phyloP scores from a whole-genome alignment of 2,329 filamentous ascomycete genomes.

The Stachybotrys chartarum region DNA sequence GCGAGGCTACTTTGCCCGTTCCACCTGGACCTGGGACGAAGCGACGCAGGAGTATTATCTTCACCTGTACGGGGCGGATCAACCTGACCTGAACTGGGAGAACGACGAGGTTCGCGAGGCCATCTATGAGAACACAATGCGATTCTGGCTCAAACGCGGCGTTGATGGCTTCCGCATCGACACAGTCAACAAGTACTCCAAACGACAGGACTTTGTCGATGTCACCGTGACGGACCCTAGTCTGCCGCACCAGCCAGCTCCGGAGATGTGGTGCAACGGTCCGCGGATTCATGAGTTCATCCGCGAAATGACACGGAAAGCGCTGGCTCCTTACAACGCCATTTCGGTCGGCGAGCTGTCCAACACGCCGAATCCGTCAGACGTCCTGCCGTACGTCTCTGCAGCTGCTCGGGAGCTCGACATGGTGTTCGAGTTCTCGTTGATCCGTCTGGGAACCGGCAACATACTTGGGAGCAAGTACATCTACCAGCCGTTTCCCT shows the following conservation, averaged over 20 bases:
- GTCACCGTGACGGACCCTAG: slow-evolving; percentile 34
- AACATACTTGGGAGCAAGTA: slow-evolving; percentile 37
- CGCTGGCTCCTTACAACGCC: slow-evolving; percentile 46
- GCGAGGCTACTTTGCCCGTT: slow-evolving; percentile 36
- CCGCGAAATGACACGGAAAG: slow-evolving; percentile 46
- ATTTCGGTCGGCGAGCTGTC: slow-evolving; percentile 59
- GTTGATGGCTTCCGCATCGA: slow-evolving; percentile 61
- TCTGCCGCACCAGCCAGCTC: slow-evolving; percentile 33
- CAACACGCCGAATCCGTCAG: slow-evolving; percentile 40
- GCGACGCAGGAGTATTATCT: slow-evolving; percentile 45
- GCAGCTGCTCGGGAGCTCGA: slow-evolving; percentile 45
- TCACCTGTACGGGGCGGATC: slow-evolving; percentile 58
- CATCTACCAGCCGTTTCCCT: slow-evolving; percentile 40
- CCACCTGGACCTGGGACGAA: slow-evolving; percentile 48
- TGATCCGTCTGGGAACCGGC: slow-evolving; percentile 47
- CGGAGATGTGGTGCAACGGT: slow-evolving; percentile 50
- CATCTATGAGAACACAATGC: slow-evolving; percentile 59
- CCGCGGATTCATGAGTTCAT: slow-evolving; percentile 58
- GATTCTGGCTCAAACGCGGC: slow-evolving; percentile 66
- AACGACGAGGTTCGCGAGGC: slow-evolving; percentile 57
- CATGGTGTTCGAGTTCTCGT: slow-evolving; percentile 55
- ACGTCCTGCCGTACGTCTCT: slow-evolving; percentile 49
- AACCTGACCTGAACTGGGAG: slow-evolving; percentile 76
- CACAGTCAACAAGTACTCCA: slow-evolving; percentile 61
- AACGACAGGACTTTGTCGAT: slow-evolving; percentile 49